Conservation (phyloP, 148 eudicot species). For the Cornus florida region DNA sequence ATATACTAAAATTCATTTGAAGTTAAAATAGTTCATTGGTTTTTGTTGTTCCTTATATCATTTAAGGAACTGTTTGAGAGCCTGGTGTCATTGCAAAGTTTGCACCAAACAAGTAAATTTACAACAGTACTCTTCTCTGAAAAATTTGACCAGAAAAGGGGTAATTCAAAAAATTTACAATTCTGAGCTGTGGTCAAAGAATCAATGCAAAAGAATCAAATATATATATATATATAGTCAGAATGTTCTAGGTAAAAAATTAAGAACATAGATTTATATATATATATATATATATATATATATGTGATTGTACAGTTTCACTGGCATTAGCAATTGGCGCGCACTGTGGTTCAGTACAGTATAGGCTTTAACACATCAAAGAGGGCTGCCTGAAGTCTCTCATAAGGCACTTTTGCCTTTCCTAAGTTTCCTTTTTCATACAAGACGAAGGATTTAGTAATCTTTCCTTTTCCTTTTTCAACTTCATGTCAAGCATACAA, state of each 20-base stretch:
- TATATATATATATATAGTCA: neutral
- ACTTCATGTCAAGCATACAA: neutral
- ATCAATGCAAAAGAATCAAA: too few species aligned
- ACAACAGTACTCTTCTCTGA: neutral
- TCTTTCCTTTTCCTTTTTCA: conserved; percentile 4
- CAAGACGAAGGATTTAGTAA: conserved; percentile 3
- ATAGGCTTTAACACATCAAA: neutral
- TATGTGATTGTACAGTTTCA: neutral
- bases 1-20: too few species aligned
- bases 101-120: neutral
- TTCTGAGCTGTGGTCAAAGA: neutral
- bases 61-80: too few species aligned
- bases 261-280: neutral
- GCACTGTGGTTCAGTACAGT: neutral
- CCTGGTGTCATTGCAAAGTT: neutral
- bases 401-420: neutral
- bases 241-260: neutral
- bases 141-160: neutral
- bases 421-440: conserved; percentile 2
- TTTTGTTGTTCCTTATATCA: too few species aligned
- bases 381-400: neutral
- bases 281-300: too few species aligned
- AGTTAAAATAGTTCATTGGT: too few species aligned
- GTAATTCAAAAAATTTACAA: neutral
- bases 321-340: too few species aligned